Evolutionary conservation across 179 eudicot genomes (phyloP).

Genomic region (Gypsophila paniculata): DNA sequence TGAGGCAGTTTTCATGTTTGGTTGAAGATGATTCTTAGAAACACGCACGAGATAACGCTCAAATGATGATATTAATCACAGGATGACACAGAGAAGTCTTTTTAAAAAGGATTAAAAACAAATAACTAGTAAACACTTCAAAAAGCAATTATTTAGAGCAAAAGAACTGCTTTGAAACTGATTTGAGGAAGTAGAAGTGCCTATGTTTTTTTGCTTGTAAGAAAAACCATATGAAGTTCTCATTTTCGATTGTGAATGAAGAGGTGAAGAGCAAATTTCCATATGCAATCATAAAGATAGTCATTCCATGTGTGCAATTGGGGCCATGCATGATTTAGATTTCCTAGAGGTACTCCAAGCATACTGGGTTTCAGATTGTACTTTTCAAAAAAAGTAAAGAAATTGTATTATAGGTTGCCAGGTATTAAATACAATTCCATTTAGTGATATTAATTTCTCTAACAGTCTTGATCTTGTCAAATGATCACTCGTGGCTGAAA

Average conservation of each 20-base stretch:
- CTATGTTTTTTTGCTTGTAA: not conserved
- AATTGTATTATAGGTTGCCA: too few species aligned
- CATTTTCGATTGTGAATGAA: not conserved
- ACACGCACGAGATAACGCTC: not conserved
- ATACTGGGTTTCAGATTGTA: too few species aligned
- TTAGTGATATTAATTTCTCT: too few species aligned
- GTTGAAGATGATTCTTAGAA: not conserved
- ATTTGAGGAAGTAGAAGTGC: constrained; percentile 1
- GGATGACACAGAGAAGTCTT: not conserved
- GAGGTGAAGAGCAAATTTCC: not conserved
- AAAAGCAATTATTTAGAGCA: too few species aligned
- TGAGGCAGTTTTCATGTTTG: not conserved
- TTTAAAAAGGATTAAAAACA: not conserved
- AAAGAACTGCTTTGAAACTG: not conserved
- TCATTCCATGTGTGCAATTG: not conserved
- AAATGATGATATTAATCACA: not conserved
- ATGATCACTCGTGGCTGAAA: too few species aligned
- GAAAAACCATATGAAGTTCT: not conserved
- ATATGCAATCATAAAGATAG: not conserved
- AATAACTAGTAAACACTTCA: not conserved
- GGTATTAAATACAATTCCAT: too few species aligned
- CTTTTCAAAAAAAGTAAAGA: too few species aligned
- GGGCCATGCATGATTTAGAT: too few species aligned
- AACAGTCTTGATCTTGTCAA: too few species aligned
- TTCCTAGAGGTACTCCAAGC: too few species aligned